Evolutionary conservation across 768 basidiomycete species (phyloP).

Genomic region (Butyriboletus loyo): DNA sequence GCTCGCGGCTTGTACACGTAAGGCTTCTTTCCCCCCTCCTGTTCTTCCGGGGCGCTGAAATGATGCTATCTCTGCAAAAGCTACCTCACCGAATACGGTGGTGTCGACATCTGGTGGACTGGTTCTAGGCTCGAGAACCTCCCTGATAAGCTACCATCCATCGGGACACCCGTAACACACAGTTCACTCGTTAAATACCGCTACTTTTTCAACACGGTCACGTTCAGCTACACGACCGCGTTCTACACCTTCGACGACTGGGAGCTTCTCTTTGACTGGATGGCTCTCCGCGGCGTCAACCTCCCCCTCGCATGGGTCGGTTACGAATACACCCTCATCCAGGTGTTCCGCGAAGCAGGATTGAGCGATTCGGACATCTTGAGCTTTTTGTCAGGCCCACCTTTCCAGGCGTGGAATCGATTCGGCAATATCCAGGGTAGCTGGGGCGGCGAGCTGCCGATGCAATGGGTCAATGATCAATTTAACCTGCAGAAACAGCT

Average conservation of each 20-base stretch:
- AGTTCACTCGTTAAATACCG: conserved; percentile 37
- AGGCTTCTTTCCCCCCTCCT: conserved; percentile 1
- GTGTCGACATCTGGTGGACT: conserved; percentile 44
- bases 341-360: conserved; percentile 38
- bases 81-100: conserved; percentile 36
- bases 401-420: conserved; percentile 42
- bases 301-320: conserved; percentile 43
- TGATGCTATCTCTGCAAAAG: conserved; percentile 8
- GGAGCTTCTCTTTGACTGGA: conserved; percentile 40
- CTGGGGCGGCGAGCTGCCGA: conserved; percentile 37
- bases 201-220: conserved; percentile 44
- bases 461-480: conserved; percentile 39
- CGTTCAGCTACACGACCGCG: conserved; percentile 39
- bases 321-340: conserved; percentile 36
- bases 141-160: conserved; percentile 26
- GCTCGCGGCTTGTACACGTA: conserved; percentile 39
- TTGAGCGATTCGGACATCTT: conserved; percentile 35
- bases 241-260: conserved; percentile 41
- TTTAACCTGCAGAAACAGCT: conserved; percentile 36
- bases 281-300: conserved; percentile 40
- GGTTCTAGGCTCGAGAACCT: conserved; percentile 37
- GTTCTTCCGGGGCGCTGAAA: background rate
- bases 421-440: conserved; percentile 43
- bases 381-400: conserved; percentile 36
- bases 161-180: conserved; percentile 31